Percentiles rank a stretch among this genome's conserved stretches.
These are phyloP conservation scores for Tricholoma sp. DNA, from an alignment of 768 basidiomycete genomes.

Conservation along the genomic window DNA sequence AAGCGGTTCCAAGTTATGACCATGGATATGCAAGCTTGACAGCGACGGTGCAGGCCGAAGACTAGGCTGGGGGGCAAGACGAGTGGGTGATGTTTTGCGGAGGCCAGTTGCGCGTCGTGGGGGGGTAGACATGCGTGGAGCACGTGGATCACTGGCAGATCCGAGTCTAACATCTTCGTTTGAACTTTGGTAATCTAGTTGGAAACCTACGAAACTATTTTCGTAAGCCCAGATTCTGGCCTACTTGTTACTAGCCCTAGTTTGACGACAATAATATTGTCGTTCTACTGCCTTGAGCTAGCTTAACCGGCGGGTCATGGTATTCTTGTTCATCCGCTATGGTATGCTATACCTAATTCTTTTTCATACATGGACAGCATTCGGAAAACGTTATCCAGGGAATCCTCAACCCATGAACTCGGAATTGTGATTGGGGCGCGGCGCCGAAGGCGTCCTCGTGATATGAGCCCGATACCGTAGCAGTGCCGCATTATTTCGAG, in stretches of 20 bases:
- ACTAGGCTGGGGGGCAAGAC: constrained; percentile 46
- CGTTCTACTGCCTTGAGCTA: constrained; percentile 41
- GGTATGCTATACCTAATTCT: not conserved
- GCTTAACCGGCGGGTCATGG: constrained; percentile 50
- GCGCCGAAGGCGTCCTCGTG: no score
- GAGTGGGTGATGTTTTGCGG: constrained; percentile 40
- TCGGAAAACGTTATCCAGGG: constrained; percentile 53
- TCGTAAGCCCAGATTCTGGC: not conserved
- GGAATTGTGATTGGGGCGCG: no score
- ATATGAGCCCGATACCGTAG: no score
- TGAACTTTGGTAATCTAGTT: no score
- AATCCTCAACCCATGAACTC: constrained; percentile 42
- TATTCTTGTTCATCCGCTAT: constrained; percentile 25
- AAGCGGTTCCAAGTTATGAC: constrained; percentile 34
- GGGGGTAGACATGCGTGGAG: constrained; percentile 10
- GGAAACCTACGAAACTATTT: constrained; percentile 6
- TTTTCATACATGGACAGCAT: constrained; percentile 37
- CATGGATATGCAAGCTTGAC: constrained; percentile 52
- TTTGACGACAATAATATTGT: constrained; percentile 60
- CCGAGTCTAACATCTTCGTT: no score
- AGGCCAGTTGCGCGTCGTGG: constrained; percentile 10
- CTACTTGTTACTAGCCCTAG: constrained; percentile 41
- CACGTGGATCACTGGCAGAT: no score
- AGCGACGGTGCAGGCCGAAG: constrained; percentile 51
- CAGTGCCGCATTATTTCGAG: no score